Conservation (phyloP, 352 stramenopile genomes). For the Phytophthora hybrid region DNA sequence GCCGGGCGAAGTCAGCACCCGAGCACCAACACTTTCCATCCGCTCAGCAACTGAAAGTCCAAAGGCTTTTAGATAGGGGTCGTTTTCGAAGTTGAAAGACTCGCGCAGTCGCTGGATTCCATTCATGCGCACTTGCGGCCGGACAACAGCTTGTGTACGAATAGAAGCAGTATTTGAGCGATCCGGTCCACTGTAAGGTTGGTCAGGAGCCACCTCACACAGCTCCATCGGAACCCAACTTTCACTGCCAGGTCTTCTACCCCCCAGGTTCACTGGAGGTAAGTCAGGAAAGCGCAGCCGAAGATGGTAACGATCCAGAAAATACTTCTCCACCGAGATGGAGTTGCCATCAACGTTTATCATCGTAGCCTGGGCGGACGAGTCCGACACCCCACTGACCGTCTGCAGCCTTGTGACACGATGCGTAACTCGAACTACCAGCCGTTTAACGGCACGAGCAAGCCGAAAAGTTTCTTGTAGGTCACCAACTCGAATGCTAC, state of each 20-base stretch:
- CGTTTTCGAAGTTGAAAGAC: neutral
- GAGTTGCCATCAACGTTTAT: neutral
- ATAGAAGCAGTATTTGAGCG: neutral
- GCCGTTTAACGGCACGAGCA: neutral
- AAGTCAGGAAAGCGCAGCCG: neutral
- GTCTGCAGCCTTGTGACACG: neutral
- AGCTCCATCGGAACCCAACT: neutral
- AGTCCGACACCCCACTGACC: neutral
- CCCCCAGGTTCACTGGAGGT: neutral
- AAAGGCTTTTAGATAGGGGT: neutral
- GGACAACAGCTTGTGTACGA: neutral
- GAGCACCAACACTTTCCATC: neutral
- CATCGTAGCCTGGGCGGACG: neutral
- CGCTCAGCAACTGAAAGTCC: neutral
- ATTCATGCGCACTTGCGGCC: neutral
- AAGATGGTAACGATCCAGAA: neutral
- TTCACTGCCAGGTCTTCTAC: neutral
- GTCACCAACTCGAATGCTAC: neutral
- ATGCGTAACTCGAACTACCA: neutral
- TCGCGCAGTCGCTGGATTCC: neutral
- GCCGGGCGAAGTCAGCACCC: neutral
- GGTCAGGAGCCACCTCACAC: neutral
- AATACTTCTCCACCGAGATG: neutral
- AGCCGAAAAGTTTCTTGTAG: neutral
- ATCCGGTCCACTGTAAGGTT: neutral